These are phyloP conservation scores for Evansstolkia leycettana DNA, from an alignment of 495 filamentous ascomycete genomes.

Conservation along the genomic window DNA sequence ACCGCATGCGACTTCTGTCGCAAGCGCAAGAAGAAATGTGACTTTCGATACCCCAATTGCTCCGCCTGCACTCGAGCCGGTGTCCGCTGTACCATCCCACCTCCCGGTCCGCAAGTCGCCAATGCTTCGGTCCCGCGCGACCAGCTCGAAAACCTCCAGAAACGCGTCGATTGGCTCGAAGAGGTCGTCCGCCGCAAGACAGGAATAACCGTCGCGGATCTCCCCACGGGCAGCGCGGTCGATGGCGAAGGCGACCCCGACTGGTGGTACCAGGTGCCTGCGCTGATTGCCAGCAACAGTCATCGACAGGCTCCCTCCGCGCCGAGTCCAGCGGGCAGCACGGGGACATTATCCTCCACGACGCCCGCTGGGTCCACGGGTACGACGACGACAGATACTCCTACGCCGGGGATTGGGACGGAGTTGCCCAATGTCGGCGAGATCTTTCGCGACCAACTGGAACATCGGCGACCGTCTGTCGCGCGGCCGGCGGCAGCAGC, in stretches of 20 bases:
- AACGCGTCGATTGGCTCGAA: conserved; percentile 39
- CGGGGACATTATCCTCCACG: conserved; percentile 6
- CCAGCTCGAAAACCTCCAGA: conserved; percentile 39
- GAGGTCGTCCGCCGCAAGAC: conserved; percentile 27
- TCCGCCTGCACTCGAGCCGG: conserved; percentile 38
- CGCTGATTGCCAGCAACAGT: conserved; percentile 20
- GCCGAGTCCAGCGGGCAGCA: conserved; percentile 6
- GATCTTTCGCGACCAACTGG: conserved; percentile 33
- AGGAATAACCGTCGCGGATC: conserved; percentile 23
- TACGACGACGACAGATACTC: too few relatives aligned
- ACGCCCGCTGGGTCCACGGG: conserved; percentile 11
- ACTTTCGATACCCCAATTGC: conserved; percentile 41
- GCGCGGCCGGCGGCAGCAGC: conserved; percentile 16
- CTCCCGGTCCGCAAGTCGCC: conserved; percentile 29
- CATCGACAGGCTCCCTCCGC: too few relatives aligned
- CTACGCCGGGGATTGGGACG: conserved; percentile 8
- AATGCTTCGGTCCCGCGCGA: conserved; percentile 32
- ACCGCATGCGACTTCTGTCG: conserved; percentile 42
- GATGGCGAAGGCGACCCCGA: conserved; percentile 28
- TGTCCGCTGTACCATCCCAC: conserved; percentile 36
- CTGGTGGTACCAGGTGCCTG: conserved; percentile 32
- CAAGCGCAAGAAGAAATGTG: conserved; percentile 43
- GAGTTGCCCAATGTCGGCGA: conserved; percentile 33
- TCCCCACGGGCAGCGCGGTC: conserved; percentile 21
- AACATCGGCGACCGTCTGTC: conserved; percentile 28